These are phyloP conservation scores for Picea sitchensis DNA, from an alignment of 75 land plant species.

Conservation along the genomic window DNA sequence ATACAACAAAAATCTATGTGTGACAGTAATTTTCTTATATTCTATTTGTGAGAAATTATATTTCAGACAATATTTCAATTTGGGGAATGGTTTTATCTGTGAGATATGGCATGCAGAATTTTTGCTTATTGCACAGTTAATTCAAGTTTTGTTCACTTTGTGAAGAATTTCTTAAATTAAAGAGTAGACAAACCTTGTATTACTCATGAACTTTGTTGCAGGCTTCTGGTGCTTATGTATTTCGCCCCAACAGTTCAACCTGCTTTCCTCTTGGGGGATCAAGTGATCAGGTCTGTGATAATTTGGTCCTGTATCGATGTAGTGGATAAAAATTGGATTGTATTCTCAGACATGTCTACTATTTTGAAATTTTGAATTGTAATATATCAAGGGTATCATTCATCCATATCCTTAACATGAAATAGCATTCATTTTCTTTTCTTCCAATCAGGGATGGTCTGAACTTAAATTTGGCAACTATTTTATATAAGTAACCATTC, in stretches of 20 bases:
- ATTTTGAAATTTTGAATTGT: background rate
- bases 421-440: background rate
- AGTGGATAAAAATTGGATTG: background rate
- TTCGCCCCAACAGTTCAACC: slow-evolving; percentile 64
- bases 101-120: background rate
- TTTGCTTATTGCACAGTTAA: background rate
- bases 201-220: slow-evolving; percentile 7
- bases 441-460: background rate
- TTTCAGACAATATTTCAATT: background rate
- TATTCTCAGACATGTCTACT: background rate
- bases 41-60: background rate
- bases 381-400: background rate
- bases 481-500: background rate
- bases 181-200: background rate
- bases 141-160: background rate
- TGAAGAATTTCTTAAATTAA: background rate
- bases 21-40: background rate
- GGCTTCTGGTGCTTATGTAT: slow-evolving; percentile 86
- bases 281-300: slow-evolving; percentile 2
- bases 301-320: background rate
- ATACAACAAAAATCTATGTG: no score
- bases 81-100: background rate
- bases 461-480: background rate
- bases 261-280: slow-evolving; percentile 10
- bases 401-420: background rate